Evolutionary conservation across 169 alveolate species (phyloP), one percentile per base, ranked within the genome.

Genomic region (Plasmodium cynomolgi): DNA sequence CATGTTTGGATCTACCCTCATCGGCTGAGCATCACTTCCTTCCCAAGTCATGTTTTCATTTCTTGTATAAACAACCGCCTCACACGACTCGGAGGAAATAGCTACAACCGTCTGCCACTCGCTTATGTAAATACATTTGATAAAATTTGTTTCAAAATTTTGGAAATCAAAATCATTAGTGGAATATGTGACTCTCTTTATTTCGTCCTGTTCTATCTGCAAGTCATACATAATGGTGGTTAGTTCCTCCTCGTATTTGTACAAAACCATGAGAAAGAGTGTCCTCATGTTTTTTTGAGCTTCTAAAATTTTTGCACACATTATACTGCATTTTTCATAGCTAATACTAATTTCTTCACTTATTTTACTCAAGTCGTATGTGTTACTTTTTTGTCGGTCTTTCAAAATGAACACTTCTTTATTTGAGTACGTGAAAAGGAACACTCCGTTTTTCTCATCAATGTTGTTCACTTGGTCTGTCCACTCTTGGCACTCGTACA

Each of bases 151-250:
- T 34, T 91, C 72, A 91, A 20, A 81, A 41, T 82, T 74, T 71
- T 91, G 92, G 83, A 91, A 91, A 91, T 81, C 73, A 82, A 77
- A 91, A 72, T 91, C 95, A 91, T 91, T 91, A 5, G 75, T 68
- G 23, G 95, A 91, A 56, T 91, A 91, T 31, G 82, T 91, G 2
- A 91, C 92, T 81, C 71, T 72, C 75, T 50, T 91, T 33, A 91
- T 91, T 91, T 91, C 68, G 58, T 91, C 20, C 9, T 74, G 72
- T 31, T 91, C 92, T 71, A 91, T 91, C 20, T 82, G 74, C 15
- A 91, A 15, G 31, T 91, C 95, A 72, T 91, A 91, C 20, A 91
- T 91, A 82, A 91, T 77, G 56, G 85, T 58, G 39, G 95, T 91
- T 73, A 91, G 23, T 4, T 91, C 95, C 29, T 50, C 47, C 3